These are phyloP conservation scores for Pythium apleroticum DNA, from an alignment of 352 stramenopile genomes.

Conservation along the genomic window DNA sequence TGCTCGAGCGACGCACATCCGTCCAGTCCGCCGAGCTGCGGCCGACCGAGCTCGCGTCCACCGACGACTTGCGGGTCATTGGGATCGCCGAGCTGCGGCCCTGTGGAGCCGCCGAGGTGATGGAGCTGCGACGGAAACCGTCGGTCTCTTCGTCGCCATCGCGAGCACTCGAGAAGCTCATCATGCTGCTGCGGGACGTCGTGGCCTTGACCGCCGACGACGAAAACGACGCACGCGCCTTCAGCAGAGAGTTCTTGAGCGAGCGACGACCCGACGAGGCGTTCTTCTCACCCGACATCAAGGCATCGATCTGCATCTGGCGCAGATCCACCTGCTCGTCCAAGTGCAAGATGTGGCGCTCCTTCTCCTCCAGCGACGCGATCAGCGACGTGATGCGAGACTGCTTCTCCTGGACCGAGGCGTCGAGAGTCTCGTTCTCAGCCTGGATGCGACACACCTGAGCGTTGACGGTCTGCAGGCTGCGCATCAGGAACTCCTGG, in stretches of 20 bases:
- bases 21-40: slow-evolving; percentile 23
- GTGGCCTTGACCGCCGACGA: slow-evolving; percentile 12
- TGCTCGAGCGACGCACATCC: slow-evolving; percentile 16
- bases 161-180: slow-evolving; percentile 12
- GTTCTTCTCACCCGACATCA: slow-evolving; percentile 31
- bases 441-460: slow-evolving; percentile 55
- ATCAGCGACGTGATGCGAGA: slow-evolving; percentile 55
- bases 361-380: slow-evolving; percentile 60
- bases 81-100: slow-evolving; percentile 1
- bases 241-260: slow-evolving; percentile 25
- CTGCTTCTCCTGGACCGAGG: slow-evolving; percentile 57
- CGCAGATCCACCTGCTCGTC: slow-evolving; percentile 55
- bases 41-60: slow-evolving; percentile 1
- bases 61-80: slow-evolving; percentile 9
- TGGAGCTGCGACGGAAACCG: slow-evolving; percentile 5
- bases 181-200: slow-evolving; percentile 9
- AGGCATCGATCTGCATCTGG: slow-evolving; percentile 50
- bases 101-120: slow-evolving; percentile 2
- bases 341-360: slow-evolving; percentile 64
- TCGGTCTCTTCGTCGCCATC: slow-evolving; percentile 8
- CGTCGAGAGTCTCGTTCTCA: slow-evolving; percentile 53
- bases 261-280: slow-evolving; percentile 18
- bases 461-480: slow-evolving; percentile 49
- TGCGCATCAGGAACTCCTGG: slow-evolving; percentile 41
- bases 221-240: slow-evolving; percentile 24